Evolutionary conservation across 306 rosid species (phyloP), one percentile per base, ranked within the genome.

Genomic region (Acacia confusa): DNA sequence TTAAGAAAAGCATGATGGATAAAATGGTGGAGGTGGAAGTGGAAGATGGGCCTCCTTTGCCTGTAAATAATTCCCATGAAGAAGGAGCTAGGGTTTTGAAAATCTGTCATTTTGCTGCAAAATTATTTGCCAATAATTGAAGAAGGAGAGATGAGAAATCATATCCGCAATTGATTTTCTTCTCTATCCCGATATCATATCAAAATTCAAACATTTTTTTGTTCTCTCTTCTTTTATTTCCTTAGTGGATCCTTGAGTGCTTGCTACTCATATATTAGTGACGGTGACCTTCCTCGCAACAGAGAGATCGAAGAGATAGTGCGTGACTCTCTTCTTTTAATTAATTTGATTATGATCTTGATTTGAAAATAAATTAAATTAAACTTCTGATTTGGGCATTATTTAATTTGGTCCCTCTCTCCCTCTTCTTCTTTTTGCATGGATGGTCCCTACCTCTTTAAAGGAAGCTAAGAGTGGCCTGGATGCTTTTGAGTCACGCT

Each of bases 241-340:
- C 68, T 9, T 81, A 77, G 94, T 90, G 89, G 88, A 86, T 65
- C 78, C 75, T 81, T 83, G 64, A 77, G 78, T 86, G 90, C 75
- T 44, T 57, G 14, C 84, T 78, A 82, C 61, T 76, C 63, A 55
- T 55, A 78, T 79, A 25, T 60, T 53, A 60, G 81, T 87, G 84
- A 87, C 77, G 27, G 52, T 76, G 84, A 76, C 89, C 76, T 82
- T 78, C 80, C 77, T 36, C 41, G 65, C 78, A 81, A 69, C 70
- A 73, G 13, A 64, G 19, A 78, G 52, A n/a, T n/a, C n/a, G n/a
- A 70, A 76, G 8, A 60, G 86, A 85, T 63, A 75, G 82, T 77
- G 34, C 34, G 34, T 30, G 87, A 85, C 87, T 65, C 40, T 25
- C 9, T 2, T 57, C 30, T 22, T 57, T 22, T 55, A 55, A 50